These are phyloP conservation scores for Aspergillus sp. DNA, from an alignment of 2,329 filamentous ascomycete genomes.

Conservation along the genomic window DNA sequence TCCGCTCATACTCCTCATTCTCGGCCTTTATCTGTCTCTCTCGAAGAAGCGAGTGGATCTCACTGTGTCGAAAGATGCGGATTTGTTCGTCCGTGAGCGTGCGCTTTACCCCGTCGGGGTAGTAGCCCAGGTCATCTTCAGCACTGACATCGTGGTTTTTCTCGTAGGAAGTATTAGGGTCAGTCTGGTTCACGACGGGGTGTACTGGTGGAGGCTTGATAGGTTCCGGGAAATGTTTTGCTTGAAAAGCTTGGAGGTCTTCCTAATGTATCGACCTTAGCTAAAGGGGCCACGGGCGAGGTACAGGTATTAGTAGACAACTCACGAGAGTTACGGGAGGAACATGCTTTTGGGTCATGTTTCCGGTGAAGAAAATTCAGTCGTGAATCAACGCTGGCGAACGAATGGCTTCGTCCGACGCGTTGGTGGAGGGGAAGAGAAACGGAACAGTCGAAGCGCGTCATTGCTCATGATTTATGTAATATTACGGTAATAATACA, in stretches of 20 bases:
- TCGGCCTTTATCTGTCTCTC: constrained; percentile 41
- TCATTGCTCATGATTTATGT: not conserved
- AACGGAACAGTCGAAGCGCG: not conserved
- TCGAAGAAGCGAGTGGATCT: constrained; percentile 71
- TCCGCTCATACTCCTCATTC: constrained; percentile 20
- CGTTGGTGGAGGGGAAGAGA: not conserved
- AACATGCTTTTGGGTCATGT: constrained; percentile 25
- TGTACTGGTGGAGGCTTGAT: constrained; percentile 3
- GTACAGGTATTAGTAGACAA: not conserved
- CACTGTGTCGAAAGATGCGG: constrained; percentile 83
- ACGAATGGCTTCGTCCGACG: not conserved
- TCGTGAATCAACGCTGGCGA: not conserved
- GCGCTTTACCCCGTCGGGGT: constrained; percentile 80
- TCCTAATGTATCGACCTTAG: constrained; percentile 42
- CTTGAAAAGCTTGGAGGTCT: constrained; percentile 60
- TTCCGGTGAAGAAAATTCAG: not conserved
- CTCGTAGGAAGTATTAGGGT: not conserved
- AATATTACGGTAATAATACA: constrained; percentile 3
- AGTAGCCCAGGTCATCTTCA: constrained; percentile 73
- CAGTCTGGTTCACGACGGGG: not conserved
- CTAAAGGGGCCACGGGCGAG: too few species aligned
- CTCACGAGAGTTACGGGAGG: constrained; percentile 39
- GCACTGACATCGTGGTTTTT: not conserved
- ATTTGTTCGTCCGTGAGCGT: constrained; percentile 92
- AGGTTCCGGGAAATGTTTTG: constrained; percentile 55